Conservation (phyloP, 2,329 filamentous ascomycete genomes). For the Aaosphaeria arxii region DNA sequence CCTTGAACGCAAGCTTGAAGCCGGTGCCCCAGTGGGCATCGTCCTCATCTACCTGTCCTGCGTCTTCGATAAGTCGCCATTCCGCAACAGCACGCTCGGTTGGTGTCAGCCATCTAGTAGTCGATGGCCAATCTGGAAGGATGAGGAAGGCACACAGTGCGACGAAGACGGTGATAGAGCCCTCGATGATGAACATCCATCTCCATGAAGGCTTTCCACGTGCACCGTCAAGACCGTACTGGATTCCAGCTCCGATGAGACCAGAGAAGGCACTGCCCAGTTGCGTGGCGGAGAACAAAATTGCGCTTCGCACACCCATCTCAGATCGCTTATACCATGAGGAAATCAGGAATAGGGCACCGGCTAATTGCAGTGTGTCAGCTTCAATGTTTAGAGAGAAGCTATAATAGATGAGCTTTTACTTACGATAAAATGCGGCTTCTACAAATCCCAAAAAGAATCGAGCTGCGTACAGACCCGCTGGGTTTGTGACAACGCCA, state of each 20-base stretch:
- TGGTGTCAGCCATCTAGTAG: slow-evolving; percentile 42
- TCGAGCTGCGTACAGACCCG: slow-evolving; percentile 36
- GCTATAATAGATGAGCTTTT: background rate
- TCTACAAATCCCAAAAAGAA: slow-evolving; percentile 32
- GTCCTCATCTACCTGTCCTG: slow-evolving; percentile 5
- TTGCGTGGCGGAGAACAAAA: slow-evolving; percentile 46
- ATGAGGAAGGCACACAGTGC: slow-evolving; percentile 38
- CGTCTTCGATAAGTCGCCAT: slow-evolving; percentile 6
- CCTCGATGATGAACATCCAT: slow-evolving; percentile 18
- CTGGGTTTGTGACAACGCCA: slow-evolving; percentile 39
- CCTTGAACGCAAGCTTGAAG: slow-evolving; percentile 47
- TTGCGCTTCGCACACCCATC: slow-evolving; percentile 57
- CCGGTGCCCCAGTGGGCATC: slow-evolving; percentile 23
- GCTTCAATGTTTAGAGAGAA: too few species aligned
- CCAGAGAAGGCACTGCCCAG: slow-evolving; percentile 50
- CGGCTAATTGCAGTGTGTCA: background rate
- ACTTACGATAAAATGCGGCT: slow-evolving; percentile 13
- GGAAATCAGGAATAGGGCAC: slow-evolving; percentile 37
- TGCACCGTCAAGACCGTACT: slow-evolving; percentile 44
- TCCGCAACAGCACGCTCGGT: slow-evolving; percentile 33
- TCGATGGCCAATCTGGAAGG: slow-evolving; percentile 49
- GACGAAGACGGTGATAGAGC: slow-evolving; percentile 6
- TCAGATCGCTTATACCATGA: slow-evolving; percentile 57
- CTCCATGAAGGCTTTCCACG: slow-evolving; percentile 29
- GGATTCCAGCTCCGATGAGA: slow-evolving; percentile 52